A percentile compares a stretch with the other conserved stretches of the same genome.
Conservation (phyloP, 2,329 filamentous ascomycete species). For the Colletotrichum tropicale region DNA sequence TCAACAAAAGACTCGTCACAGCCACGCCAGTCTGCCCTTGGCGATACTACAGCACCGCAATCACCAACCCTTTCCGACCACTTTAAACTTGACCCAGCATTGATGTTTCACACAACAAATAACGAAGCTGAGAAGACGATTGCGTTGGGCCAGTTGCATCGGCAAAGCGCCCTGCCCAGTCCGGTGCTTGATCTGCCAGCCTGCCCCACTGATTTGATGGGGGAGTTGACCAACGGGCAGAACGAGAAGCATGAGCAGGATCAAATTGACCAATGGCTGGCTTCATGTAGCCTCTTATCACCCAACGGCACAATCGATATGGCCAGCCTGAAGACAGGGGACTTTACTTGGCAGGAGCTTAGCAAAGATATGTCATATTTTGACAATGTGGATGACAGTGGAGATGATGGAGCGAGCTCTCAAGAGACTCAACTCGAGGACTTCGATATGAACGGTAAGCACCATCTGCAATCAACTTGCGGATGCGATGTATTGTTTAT, state of each 20-base stretch:
- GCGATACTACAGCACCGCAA: not conserved
- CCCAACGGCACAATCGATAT: not conserved
- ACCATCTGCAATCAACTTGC: too few species aligned
- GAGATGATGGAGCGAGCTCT: not conserved
- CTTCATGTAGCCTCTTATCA: not conserved
- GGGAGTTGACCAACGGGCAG: not conserved
- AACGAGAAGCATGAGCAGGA: not conserved
- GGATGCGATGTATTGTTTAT: rapidly evolving
- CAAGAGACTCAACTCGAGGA: not conserved
- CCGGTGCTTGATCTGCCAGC: not conserved
- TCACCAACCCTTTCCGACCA: not conserved
- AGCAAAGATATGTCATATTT: not conserved
- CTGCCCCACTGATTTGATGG: not conserved
- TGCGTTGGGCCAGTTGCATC: not conserved
- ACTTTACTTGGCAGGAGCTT: not conserved
- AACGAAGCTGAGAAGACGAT: not conserved
- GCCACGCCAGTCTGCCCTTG: not conserved
- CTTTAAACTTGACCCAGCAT: not conserved
- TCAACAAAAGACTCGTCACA: not conserved
- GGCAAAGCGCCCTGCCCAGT: not conserved
- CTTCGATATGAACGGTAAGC: not conserved
- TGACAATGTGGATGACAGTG: not conserved
- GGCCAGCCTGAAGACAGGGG: not conserved
- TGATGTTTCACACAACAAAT: not conserved
- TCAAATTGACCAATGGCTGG: slow-evolving; percentile 7